Evolutionary conservation across 768 basidiomycete genomes (phyloP), one percentile per base, ranked within the genome.

Genomic region (Russula griseocarnosa): DNA sequence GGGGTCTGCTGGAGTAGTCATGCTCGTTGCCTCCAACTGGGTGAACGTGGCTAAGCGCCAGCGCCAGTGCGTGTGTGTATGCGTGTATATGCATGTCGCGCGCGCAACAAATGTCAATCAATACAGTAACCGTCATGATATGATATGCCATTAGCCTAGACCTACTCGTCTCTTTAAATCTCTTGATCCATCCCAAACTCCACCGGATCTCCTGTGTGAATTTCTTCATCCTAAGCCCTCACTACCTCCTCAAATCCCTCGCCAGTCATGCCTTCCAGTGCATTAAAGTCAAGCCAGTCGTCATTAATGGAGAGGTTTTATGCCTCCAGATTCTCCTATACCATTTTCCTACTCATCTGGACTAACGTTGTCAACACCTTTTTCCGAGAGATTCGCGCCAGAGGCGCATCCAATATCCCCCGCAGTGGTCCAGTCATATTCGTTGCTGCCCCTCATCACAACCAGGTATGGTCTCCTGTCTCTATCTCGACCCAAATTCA

Each of bases 381-480:
- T 81, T 98, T 98, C 79, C 80, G 95, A 67, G 95, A 98, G 76
- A 87, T 98, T 68, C 83, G 95, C 61, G 91, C 94, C 1, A 81
- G 96, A 74, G 92, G 96, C 52, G 88, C 94, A 32, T 97, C 87
- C 82, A 90, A 97, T 73, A 91, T 98, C 63, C 95, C 95, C 30
- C 82, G 81, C 60, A 82, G 89, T 63, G 96, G 94, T 0, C 90
- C 96, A 5, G 84, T 96, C 61, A 91, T 98, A 69, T 95, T 98
- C 74, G 95, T 94, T 53, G 94, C 84, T 54, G 95, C 91, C 8
- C 94, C 94, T 40, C 95, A 97, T 74, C 85, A 87, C 71, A 97
- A 97, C 73, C 92, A 94, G 78, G 92, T 86, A 71, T 55, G 76
- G 66, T 60, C 68, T 42, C 71, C 34, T 47, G 51, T 61, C 60